Conservation (phyloP, 2,329 filamentous ascomycete species). For the Monilinia aucupariae region DNA sequence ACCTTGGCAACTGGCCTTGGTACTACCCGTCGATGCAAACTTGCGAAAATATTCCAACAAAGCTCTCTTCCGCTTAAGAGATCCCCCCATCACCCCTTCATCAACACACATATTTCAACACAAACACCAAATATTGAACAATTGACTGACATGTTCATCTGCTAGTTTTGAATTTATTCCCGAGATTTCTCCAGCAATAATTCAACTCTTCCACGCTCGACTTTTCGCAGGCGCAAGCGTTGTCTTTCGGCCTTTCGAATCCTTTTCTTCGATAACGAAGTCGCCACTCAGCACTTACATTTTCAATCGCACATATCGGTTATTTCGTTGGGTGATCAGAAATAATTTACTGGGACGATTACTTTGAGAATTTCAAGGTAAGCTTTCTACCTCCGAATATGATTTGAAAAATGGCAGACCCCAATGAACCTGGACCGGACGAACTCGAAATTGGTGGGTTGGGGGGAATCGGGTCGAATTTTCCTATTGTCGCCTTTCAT, state of each 20-base stretch:
- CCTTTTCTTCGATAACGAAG: conserved; percentile 23
- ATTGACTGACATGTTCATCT: conserved; percentile 28
- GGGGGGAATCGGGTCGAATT: not conserved
- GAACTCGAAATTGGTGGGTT: not conserved
- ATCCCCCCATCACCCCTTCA: conserved; percentile 12
- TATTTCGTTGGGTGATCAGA: conserved; percentile 27
- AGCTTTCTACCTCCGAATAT: conserved; percentile 20
- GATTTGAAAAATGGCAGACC: conserved; percentile 25
- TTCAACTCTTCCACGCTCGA: conserved; percentile 31
- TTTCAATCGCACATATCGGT: conserved; percentile 27
- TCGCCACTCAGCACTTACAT: conserved; percentile 23
- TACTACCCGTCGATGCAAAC: conserved; percentile 30
- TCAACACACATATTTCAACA: conserved; percentile 3
- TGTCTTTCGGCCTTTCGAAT: conserved; percentile 28
- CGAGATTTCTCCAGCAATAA: conserved; percentile 31
- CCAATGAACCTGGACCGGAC: conserved; percentile 1
- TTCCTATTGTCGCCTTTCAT: not conserved
- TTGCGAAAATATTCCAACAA: conserved; percentile 26
- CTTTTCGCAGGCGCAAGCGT: conserved; percentile 33
- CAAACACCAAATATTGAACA: conserved; percentile 6
- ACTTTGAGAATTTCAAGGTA: conserved; percentile 28
- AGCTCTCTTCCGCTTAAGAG: conserved; percentile 15
- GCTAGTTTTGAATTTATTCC: conserved; percentile 33
- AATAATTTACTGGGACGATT: conserved; percentile 27
- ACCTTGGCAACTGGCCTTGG: conserved; percentile 21